Percentiles rank a stretch among this genome's conserved stretches.
Conservation (phyloP, 176 grass and related monocot species). For the Sorghum bicolor region Sorghum_bicolor_NCBIv3 NC_012873.2:63930001-63930500, state of each 20-base stretch:
- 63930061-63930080: constrained; percentile 27
- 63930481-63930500: constrained; percentile 90
- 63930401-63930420: constrained; percentile 95
- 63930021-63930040: constrained; percentile 44
- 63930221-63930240: not conserved
- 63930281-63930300: not conserved
- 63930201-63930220: not conserved
- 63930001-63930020: constrained; percentile 3
- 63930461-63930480: constrained; percentile 81
- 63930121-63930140: not conserved
- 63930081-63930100: constrained; percentile 37
- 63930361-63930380: constrained; percentile 26
- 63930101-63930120: constrained; percentile 31
- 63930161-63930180: constrained; percentile 14
- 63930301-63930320: not conserved
- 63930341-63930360: constrained; percentile 10
- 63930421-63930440: constrained; percentile 89
- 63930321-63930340: constrained; percentile 38
- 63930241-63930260: constrained; percentile 23
- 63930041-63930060: constrained; percentile 31
- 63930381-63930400: constrained; percentile 39
- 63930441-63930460: constrained; percentile 93
- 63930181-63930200: constrained; percentile 3
- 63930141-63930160: not conserved
- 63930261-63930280: constrained; percentile 9